These are phyloP conservation scores for Silene uniflora DNA, from an alignment of 148 eudicot genomes.

Conservation along the genomic window DNA sequence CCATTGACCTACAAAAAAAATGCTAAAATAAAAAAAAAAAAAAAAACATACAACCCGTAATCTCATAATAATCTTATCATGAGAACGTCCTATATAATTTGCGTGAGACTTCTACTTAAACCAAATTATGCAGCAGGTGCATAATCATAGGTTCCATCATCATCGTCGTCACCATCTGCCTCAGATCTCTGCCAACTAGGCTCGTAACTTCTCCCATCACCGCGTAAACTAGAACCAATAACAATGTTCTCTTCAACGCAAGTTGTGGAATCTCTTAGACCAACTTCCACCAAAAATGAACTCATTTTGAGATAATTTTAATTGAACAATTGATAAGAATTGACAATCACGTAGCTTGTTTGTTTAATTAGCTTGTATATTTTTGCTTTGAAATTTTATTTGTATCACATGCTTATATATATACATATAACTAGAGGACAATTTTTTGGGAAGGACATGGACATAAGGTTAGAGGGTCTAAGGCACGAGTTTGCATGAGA, in stretches of 20 bases:
- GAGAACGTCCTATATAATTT: too few relatives aligned
- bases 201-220: not conserved
- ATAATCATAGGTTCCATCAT: slow-evolving; percentile 16
- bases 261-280: not conserved
- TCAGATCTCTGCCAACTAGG: not conserved
- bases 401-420: not conserved
- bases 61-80: too few relatives aligned
- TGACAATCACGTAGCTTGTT: not conserved
- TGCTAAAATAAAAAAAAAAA: too few relatives aligned
- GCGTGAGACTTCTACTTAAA: too few relatives aligned
- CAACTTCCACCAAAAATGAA: not conserved
- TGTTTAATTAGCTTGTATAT: not conserved
- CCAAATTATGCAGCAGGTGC: slow-evolving; percentile 5
- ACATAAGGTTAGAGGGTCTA: slow-evolving; percentile 4
- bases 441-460: not conserved
- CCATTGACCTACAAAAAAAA: too few relatives aligned
- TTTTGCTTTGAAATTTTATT: not conserved
- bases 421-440: not conserved
- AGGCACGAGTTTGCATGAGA: slow-evolving; percentile 7
- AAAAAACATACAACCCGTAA: too few relatives aligned
- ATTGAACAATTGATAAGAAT: not conserved
- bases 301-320: not conserved
- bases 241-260: not conserved
- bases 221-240: not conserved
- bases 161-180: slow-evolving; percentile 6